Evolutionary conservation across 257 asterid genomes (phyloP).

Genomic region (Paulownia fortunei): DNA sequence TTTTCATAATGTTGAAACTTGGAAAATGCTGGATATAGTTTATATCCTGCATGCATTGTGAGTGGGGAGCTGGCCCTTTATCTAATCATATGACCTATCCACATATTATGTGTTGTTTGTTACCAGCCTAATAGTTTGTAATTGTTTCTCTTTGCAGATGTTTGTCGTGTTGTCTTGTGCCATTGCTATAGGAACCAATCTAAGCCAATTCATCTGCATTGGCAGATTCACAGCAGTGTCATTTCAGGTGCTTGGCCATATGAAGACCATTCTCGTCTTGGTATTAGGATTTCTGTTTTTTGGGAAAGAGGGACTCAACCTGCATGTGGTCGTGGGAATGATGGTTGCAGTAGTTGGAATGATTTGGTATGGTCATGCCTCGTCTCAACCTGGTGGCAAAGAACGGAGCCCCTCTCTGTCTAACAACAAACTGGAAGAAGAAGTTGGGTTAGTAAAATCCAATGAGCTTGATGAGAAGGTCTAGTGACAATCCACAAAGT

Average conservation of each 20-base stretch:
- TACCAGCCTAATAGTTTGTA: background rate
- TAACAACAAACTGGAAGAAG: slow-evolving; percentile 41
- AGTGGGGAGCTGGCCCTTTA: background rate
- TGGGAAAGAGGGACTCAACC: slow-evolving; percentile 72
- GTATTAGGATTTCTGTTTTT: slow-evolving; percentile 76
- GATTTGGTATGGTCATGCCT: slow-evolving; percentile 77
- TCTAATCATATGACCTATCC: background rate
- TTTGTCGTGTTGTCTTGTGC: slow-evolving; percentile 59
- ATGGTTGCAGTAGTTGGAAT: slow-evolving; percentile 66
- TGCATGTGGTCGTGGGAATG: slow-evolving; percentile 75
- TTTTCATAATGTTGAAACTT: no score
- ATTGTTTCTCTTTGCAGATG: slow-evolving; percentile 45
- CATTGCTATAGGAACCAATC: slow-evolving; percentile 80
- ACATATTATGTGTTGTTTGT: background rate
- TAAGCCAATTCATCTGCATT: slow-evolving; percentile 90
- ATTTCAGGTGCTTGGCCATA: slow-evolving; percentile 85
- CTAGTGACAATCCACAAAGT: slow-evolving; percentile 28
- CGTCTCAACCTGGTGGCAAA: slow-evolving; percentile 76
- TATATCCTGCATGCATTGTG: background rate
- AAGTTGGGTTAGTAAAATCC: slow-evolving; percentile 46
- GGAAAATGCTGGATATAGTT: background rate
- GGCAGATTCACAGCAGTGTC: slow-evolving; percentile 91
- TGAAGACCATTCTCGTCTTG: slow-evolving; percentile 79
- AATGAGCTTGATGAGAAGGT: slow-evolving; percentile 48
- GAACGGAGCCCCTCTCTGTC: slow-evolving; percentile 44